A percentile compares a stretch with the other conserved stretches of the same genome.
phyloP scores from a whole-genome alignment of 2,329 filamentous ascomycete genomes.

The Fusarium veterinarium region DNA sequence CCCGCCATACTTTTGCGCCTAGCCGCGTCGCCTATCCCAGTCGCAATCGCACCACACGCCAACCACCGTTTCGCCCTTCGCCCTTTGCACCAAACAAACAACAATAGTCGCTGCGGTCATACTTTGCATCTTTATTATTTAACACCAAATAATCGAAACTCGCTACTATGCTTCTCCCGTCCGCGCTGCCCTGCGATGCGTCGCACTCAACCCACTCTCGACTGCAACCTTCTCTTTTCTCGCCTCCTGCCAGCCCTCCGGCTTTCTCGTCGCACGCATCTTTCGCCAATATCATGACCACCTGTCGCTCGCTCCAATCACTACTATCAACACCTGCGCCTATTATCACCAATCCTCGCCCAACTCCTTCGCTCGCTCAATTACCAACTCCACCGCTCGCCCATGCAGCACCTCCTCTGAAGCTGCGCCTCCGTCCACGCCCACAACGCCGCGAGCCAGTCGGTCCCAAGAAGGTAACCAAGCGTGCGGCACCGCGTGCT shows the following conservation, averaged over 20 bases:
- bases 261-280: constrained; percentile 58
- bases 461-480: constrained; percentile 61
- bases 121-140: not conserved
- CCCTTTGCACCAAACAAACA: constrained; percentile 19
- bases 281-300: constrained; percentile 66
- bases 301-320: constrained; percentile 71
- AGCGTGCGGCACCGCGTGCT: constrained; percentile 61
- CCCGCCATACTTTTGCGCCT: constrained; percentile 29
- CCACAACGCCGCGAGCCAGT: constrained; percentile 47
- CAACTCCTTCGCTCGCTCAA: constrained; percentile 47
- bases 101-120: not conserved
- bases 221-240: constrained; percentile 65
- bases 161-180: constrained; percentile 67
- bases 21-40: constrained; percentile 27
- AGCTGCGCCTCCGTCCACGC: constrained; percentile 66
- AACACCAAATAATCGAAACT: constrained; percentile 15
- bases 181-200: constrained; percentile 68
- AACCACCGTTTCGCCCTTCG: constrained; percentile 27
- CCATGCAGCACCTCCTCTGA: constrained; percentile 62
- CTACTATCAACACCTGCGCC: constrained; percentile 60
- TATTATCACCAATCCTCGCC: constrained; percentile 52
- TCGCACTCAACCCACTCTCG: constrained; percentile 58
- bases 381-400: constrained; percentile 68
- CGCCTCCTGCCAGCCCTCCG: constrained; percentile 69
- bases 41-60: constrained; percentile 42